phyloP scores from a whole-genome alignment of 495 filamentous ascomycete genomes.

The Hapsidospora chrysogenum region DNA sequence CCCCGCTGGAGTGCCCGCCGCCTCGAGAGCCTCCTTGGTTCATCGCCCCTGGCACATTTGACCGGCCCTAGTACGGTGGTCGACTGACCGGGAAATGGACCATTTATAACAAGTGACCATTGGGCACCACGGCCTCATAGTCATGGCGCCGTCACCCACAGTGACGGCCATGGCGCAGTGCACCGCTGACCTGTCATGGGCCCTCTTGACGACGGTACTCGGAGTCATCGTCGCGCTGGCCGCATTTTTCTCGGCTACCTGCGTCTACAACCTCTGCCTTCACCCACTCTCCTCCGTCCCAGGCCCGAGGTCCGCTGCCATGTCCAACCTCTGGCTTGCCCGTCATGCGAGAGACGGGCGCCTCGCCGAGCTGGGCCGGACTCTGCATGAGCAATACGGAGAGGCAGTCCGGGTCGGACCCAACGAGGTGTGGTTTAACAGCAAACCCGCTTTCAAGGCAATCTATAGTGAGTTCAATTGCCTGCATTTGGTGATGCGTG shows the following conservation, averaged over 20 bases:
- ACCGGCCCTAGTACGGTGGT: too few relatives aligned
- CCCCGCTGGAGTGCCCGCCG: too few relatives aligned
- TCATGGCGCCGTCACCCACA: too few relatives aligned
- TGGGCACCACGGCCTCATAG: too few relatives aligned
- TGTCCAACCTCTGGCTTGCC: slow-evolving; percentile 23
- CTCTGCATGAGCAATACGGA: slow-evolving; percentile 34
- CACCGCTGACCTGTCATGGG: too few relatives aligned
- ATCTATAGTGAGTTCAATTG: slow-evolving; percentile 21
- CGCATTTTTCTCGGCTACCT: neutral
- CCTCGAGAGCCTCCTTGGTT: too few relatives aligned
- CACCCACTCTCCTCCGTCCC: slow-evolving; percentile 18
- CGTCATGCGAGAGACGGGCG: slow-evolving; percentile 13
- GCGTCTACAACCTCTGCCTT: slow-evolving; percentile 10
- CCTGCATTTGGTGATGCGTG: neutral
- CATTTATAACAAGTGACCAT: too few relatives aligned
- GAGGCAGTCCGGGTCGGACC: slow-evolving; percentile 39
- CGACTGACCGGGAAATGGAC: too few relatives aligned
- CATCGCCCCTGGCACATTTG: too few relatives aligned
- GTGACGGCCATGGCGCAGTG: too few relatives aligned
- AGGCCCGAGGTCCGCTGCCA: slow-evolving; percentile 16
- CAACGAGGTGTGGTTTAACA: slow-evolving; percentile 33
- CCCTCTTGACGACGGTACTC: too few relatives aligned
- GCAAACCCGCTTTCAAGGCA: slow-evolving; percentile 16
- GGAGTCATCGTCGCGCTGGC: neutral
- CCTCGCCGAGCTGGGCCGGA: slow-evolving; percentile 12